Conservation (phyloP, 1,284 basidiomycete species). For the Ganoderma meredithae region DNA sequence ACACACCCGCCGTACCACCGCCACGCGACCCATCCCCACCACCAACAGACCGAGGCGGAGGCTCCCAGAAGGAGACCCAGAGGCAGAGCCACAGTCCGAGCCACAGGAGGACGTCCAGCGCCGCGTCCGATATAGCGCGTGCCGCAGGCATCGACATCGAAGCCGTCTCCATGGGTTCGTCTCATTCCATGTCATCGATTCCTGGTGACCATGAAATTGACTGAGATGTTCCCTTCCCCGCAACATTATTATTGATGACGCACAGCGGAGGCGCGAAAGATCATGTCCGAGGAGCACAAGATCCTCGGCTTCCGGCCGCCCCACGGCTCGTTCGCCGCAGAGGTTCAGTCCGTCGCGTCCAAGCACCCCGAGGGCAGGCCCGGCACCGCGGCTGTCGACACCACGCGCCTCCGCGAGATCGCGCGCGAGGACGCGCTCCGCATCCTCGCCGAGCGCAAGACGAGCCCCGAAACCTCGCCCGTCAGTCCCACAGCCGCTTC, state of each 20-base stretch:
- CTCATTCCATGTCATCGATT: neutral
- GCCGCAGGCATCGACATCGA: constrained; percentile 39
- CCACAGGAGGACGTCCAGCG: constrained; percentile 23
- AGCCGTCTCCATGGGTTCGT: constrained; percentile 38
- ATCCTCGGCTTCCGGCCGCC: constrained; percentile 45
- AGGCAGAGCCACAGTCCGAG: constrained; percentile 1
- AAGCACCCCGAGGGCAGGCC: constrained; percentile 40
- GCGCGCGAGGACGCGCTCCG: constrained; percentile 40
- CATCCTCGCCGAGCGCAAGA: constrained; percentile 38
- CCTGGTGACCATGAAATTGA: neutral
- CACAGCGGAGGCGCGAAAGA: constrained; percentile 43
- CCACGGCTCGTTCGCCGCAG: constrained; percentile 40
- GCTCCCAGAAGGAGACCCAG: constrained; percentile 14
- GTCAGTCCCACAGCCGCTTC: constrained; percentile 3
- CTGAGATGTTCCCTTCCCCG: neutral
- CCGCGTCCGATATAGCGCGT: constrained; percentile 34
- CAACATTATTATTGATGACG: neutral
- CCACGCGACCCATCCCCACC: constrained; percentile 17
- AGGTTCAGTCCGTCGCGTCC: constrained; percentile 47
- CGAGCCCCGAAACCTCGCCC: constrained; percentile 21
- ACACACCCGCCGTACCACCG: constrained; percentile 25
- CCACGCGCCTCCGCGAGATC: constrained; percentile 38
- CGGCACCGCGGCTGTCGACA: constrained; percentile 25
- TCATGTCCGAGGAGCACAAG: constrained; percentile 49
- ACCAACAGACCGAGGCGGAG: constrained; percentile 1